A percentile compares a stretch with the other conserved stretches of the same genome.
These are phyloP conservation scores for Paralagenidium karlingii DNA, from an alignment of 352 stramenopile genomes.

Conservation along the genomic window DNA sequence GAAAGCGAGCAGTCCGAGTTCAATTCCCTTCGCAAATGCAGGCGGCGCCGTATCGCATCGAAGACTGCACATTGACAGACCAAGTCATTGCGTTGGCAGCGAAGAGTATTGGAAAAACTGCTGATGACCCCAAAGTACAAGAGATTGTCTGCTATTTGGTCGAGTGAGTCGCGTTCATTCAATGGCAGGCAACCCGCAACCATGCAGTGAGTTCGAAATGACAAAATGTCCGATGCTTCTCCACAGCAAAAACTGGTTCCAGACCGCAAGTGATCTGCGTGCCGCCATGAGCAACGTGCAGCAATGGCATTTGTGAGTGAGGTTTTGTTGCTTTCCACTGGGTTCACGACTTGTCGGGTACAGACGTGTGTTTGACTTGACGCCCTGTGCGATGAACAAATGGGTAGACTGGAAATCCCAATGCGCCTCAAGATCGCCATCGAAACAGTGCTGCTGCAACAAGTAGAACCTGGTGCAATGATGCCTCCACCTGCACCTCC, in stretches of 20 bases:
- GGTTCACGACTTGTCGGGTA: background rate
- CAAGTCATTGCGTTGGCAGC: conserved; percentile 39
- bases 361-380: background rate
- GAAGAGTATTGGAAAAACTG: conserved; percentile 34
- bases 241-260: conserved; percentile 54
- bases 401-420: conserved; percentile 27
- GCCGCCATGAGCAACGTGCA: conserved; percentile 17
- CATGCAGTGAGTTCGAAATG: background rate
- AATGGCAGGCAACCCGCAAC: no score
- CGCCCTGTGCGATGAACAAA: background rate
- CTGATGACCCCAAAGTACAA: conserved; percentile 29
- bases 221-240: background rate
- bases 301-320: conserved; percentile 48
- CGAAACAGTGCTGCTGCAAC: conserved; percentile 38
- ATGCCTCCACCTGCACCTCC: no score
- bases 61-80: conserved; percentile 14
- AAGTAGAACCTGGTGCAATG: no score
- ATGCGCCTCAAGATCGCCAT: conserved; percentile 49
- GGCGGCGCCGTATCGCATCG: no score
- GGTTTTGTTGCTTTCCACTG: no score
- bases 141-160: conserved; percentile 47
- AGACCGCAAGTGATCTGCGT: conserved; percentile 39
- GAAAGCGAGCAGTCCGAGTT: no score
- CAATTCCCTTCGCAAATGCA: no score
- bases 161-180: conserved; percentile 20